Conservation (phyloP, 164 flowering plant species). For the Vitis rotundifolia region DNA sequence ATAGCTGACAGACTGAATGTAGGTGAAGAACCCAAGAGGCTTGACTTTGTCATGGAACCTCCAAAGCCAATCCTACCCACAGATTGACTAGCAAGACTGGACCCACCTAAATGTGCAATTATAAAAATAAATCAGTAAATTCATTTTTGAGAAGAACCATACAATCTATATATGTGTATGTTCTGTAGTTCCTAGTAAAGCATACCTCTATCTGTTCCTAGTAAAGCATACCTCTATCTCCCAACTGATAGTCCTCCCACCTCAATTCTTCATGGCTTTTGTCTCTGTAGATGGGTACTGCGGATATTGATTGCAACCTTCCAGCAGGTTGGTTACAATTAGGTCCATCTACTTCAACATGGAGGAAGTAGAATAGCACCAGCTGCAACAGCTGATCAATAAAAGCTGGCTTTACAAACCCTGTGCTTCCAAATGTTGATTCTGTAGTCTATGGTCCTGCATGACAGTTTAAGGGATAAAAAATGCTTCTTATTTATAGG, state of each 20-base stretch:
- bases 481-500: neutral
- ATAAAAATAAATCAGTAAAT: too few species aligned
- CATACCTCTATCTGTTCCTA: too few species aligned
- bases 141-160: too few species aligned
- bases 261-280: conserved; percentile 97
- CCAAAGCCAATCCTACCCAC: conserved; percentile 47
- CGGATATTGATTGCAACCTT: conserved; percentile 91
- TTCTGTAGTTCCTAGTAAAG: too few species aligned
- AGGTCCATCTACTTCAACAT: conserved; percentile 67
- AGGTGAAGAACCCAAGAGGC: conserved; percentile 48
- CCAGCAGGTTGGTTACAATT: conserved; percentile 59
- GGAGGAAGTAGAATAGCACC: too few species aligned
- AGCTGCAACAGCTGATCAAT: too few species aligned
- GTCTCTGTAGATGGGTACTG: conserved; percentile 88
- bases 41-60: conserved; percentile 39
- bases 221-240: conserved; percentile 68
- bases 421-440: conserved; percentile 59
- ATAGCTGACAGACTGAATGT: conserved; percentile 65
- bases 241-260: conserved; percentile 96
- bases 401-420: conserved; percentile 64
- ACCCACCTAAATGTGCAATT: conserved; percentile 64
- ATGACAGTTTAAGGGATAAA: conserved; percentile 12
- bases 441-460: conserved; percentile 71
- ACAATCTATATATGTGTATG: too few species aligned
- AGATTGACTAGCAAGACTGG: conserved; percentile 69